phyloP scores from a whole-genome alignment of 495 filamentous ascomycete species.

The Tuber indicum region DNA sequence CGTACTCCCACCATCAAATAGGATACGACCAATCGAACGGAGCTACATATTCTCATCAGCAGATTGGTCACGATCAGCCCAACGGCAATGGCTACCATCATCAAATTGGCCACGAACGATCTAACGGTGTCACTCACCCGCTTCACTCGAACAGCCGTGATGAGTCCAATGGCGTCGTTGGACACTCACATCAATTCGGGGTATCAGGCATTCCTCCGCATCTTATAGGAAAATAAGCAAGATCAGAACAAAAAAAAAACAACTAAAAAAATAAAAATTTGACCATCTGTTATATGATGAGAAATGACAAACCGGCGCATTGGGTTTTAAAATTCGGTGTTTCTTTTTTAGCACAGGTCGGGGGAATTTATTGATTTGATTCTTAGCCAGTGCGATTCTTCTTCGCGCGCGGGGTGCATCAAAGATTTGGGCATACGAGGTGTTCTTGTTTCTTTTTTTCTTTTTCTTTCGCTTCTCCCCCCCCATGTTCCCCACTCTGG shows the following conservation, averaged over 20 bases:
- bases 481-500: slow-evolving; percentile 6
- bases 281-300: slow-evolving; percentile 30
- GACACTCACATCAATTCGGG: not conserved
- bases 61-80: not conserved
- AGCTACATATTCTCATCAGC: not conserved
- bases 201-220: slow-evolving; percentile 2
- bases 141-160: not conserved
- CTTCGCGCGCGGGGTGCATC: slow-evolving; percentile 31
- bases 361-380: slow-evolving; percentile 35
- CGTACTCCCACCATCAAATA: slow-evolving; percentile 5
- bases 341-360: slow-evolving; percentile 36
- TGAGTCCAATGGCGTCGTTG: not conserved
- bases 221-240: slow-evolving; percentile 1
- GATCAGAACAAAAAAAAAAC: not conserved
- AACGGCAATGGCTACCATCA: slow-evolving; percentile 11
- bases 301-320: slow-evolving; percentile 39
- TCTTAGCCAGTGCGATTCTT: slow-evolving; percentile 34
- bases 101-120: not conserved
- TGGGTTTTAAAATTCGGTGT: slow-evolving; percentile 41
- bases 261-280: not conserved
- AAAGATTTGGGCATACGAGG: slow-evolving; percentile 32
- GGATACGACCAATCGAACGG: slow-evolving; percentile 3
- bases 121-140: not conserved
- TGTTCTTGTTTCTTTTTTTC: slow-evolving; percentile 31
- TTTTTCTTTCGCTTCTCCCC: slow-evolving; percentile 7